Base-by-base conservation (phyloP, 163 green algal genomes). In the Prototheca wickerhamii region DNA sequence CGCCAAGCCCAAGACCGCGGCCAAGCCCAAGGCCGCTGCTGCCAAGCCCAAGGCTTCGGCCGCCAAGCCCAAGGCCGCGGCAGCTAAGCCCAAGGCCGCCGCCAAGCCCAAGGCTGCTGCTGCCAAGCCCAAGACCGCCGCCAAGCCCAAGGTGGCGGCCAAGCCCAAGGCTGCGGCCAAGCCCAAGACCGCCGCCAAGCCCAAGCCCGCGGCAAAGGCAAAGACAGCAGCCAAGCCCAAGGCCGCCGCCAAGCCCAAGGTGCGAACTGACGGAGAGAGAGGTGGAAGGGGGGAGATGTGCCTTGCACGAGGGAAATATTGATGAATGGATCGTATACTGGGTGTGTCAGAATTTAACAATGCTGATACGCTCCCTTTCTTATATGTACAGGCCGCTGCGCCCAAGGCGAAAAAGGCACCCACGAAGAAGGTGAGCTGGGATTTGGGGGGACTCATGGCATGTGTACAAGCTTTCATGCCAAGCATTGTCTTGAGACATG, bases 391-490 rank as follows among this genome's bases (percentile, higher is more conserved):
- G 62, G 62, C 66, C 4, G 26, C 67, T 49, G 49, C 46, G 3
- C 60, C 60, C 33, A 72, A 72, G 50, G 57, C 53, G 12, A 71
- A 71, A 26, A 65, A 64, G 54, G 40, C 64, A 4, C 25, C 64
- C 28, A 58, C 54, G 20, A 70, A 66, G 44, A 76, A 68, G 42
- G 42, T 52, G 21, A 40, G 54, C 37, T 8, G 43, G 17, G 63
- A 67, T 6, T 67, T 67, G 68, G 25, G 53, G 10, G 42, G 15
- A 18, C 42, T 15, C 18, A 15, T 15, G 15, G 18, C 42, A 18
- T n/a, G 42, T 15, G 42, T 15, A 15, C 42, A 18, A 18, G 18
- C 18, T 15, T 15, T 18, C 42, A 15, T 51, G 42, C 42, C 15
- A 51, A 15, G 15, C 42, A 51, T n/a, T n/a, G n/a, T n/a, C n/a